Conservation (phyloP, 2,329 filamentous ascomycete species). For the Rhynchosporium graminicola region DNA sequence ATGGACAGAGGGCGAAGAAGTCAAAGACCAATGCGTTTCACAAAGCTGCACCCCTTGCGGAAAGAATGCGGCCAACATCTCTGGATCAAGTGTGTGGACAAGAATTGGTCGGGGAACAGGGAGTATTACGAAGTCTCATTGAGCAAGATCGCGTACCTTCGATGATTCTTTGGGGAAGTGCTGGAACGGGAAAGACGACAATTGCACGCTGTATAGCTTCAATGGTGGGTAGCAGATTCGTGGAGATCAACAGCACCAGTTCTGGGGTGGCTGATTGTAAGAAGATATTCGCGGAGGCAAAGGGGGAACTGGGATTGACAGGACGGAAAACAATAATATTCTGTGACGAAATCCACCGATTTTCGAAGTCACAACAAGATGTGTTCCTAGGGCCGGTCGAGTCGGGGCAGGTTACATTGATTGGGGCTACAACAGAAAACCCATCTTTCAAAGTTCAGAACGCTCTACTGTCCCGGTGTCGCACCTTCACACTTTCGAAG, state of each 20-base stretch:
- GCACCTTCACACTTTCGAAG: conserved; percentile 83
- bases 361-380: conserved; percentile 81
- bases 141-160: conserved; percentile 84
- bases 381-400: conserved; percentile 93
- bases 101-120: conserved; percentile 80
- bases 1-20: conserved; percentile 54
- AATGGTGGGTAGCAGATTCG: conserved; percentile 79
- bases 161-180: conserved; percentile 90
- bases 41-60: conserved; percentile 80
- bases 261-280: conserved; percentile 89
- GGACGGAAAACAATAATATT: conserved; percentile 94
- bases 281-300: conserved; percentile 84
- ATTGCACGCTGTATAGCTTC: conserved; percentile 89
- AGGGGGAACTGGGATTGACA: conserved; percentile 75
- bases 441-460: conserved; percentile 91
- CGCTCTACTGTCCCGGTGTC: conserved; percentile 83
- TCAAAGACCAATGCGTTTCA: conserved; percentile 64
- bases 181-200: conserved; percentile 84
- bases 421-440: conserved; percentile 96
- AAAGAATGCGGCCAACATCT: conserved; percentile 84
- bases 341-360: conserved; percentile 75
- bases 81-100: conserved; percentile 90
- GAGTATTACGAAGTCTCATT: conserved; percentile 84
- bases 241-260: conserved; percentile 94
- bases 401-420: conserved; percentile 83